phyloP scores from a whole-genome alignment of 345 rosid species.

The Syzygium oleosum region DNA sequence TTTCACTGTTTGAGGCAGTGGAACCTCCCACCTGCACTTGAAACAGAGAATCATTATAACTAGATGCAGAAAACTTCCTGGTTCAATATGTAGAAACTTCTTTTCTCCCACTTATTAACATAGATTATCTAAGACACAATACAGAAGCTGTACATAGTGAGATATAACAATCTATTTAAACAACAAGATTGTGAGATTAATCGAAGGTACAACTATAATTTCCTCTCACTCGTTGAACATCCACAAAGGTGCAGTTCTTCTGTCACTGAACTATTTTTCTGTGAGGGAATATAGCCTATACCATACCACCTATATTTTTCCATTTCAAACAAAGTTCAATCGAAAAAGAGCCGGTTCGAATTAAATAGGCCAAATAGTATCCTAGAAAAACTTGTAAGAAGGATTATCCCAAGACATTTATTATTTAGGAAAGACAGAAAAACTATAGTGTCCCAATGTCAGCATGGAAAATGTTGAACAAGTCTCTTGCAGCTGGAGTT shows the following conservation, averaged over 20 bases:
- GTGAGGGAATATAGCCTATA: background rate
- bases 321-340: background rate
- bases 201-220: background rate
- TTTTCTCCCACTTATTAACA: background rate
- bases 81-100: background rate
- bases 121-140: background rate
- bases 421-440: background rate
- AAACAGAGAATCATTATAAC: slow-evolving; percentile 4
- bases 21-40: slow-evolving; percentile 93
- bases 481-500: background rate
- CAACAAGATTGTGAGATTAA: background rate
- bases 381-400: background rate
- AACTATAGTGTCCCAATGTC: background rate
- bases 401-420: background rate
- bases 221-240: background rate
- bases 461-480: background rate
- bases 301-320: background rate
- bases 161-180: background rate
- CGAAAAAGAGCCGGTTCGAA: background rate
- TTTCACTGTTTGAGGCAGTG: slow-evolving; percentile 51
- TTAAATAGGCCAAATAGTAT: background rate
- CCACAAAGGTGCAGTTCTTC: background rate
- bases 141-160: background rate
- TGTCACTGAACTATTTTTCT: background rate
- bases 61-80: background rate